Evolutionary conservation across 1,284 basidiomycete species (phyloP), one percentile per base, ranked within the genome.

Genomic region (Leccinum subspadiceum): DNA sequence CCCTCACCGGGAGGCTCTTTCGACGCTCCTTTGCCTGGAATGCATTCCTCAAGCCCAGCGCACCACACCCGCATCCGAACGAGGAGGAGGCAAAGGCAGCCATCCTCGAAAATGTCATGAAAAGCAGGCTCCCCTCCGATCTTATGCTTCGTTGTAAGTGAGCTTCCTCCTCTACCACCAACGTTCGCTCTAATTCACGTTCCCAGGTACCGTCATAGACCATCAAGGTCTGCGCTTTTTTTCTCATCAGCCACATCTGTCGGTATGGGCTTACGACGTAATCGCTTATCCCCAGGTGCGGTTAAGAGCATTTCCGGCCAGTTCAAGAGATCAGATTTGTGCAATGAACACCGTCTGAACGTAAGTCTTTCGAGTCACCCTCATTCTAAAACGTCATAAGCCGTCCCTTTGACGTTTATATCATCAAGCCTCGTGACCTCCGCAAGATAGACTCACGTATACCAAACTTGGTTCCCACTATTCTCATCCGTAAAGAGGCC

Each of bases 381-480:
- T 70, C 53, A 67, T 33, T 62, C 59, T 53, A 57, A 26, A 54
- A 69, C 64, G 60, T 64, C 63, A 71, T 62, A 35, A 15, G 1
- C 60, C 56, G 63, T 60, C 65, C 60, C 63, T 65, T 62, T 65
- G 65, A 66, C 66, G 56, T 72, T 64, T 44, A 41, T 51, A 57
- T 50, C 13, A 63, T 56, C 54, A 73, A 98, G 91, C 92, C 94
- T 64, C 90, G 96, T 79, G 96, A 99, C 77, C 81, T 99, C 48
- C 89, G 96, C 60, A 98, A 98, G 79, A 94, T 99, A 68, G 96
- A 98, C 78, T 94, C 93, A 12, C 83, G 94, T 64, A 86, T 96
- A 61, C 94, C 95, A 20, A 97, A 96, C 75, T 84, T 96, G 59
- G 93, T 98, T 13, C 96, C 96, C 33, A 95, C 94, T 41, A 97